phyloP scores from a whole-genome alignment of 805 yeast genomes.

The Barnettozyma californica region DNA sequence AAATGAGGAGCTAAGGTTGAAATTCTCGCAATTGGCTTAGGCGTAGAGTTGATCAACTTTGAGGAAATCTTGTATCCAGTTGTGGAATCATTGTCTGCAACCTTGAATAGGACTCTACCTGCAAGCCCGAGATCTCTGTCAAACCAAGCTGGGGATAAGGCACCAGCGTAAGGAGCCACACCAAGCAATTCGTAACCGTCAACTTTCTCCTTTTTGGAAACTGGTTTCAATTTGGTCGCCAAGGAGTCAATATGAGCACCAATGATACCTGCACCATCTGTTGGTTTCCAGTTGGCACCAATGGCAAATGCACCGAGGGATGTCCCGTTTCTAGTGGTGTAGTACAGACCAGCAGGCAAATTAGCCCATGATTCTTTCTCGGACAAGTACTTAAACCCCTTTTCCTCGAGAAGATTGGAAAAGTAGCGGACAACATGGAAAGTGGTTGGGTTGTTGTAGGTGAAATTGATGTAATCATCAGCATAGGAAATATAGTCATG shows the following conservation, averaged over 20 bases:
- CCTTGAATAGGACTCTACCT: conserved; percentile 61
- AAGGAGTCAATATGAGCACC: conserved; percentile 77
- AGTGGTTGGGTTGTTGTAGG: conserved; percentile 67
- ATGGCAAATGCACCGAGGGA: conserved; percentile 63
- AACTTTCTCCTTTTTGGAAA: conserved; percentile 50
- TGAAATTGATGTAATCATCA: conserved; percentile 62
- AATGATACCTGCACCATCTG: conserved; percentile 60
- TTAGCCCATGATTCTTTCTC: conserved; percentile 47
- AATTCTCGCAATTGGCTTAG: conserved; percentile 70
- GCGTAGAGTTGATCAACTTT: conserved; percentile 50
- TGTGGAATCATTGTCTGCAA: conserved; percentile 25
- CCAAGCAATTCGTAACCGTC: conserved; percentile 79
- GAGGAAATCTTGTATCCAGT: conserved; percentile 32
- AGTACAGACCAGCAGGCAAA: conserved; percentile 49
- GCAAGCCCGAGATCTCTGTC: conserved; percentile 85
- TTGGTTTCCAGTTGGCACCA: conserved; percentile 62
- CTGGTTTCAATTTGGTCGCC: conserved; percentile 66
- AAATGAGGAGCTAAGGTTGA: conserved; percentile 88
- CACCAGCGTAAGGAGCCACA: conserved; percentile 81
- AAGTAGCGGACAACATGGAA: conserved; percentile 63
- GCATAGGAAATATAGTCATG: conserved; percentile 28
- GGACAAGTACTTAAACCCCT: conserved; percentile 60
- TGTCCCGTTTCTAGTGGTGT: conserved; percentile 64
- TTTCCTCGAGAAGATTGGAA: conserved; percentile 39
- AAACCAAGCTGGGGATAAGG: conserved; percentile 61